Base-by-base conservation (phyloP, 345 rosid species). In the Linum lewisii region DNA sequence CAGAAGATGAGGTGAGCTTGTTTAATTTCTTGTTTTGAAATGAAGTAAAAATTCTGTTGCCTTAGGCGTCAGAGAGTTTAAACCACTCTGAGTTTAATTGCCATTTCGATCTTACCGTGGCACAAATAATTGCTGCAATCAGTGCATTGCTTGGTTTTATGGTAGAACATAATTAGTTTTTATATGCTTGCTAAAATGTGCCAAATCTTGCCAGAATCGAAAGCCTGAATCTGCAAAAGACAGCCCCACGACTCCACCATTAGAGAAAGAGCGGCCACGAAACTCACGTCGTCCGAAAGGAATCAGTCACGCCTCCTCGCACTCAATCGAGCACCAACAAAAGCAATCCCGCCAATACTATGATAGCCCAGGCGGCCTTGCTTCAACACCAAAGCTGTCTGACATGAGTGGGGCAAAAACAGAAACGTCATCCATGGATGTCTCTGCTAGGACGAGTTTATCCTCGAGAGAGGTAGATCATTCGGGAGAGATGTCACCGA, bases 371-470 rank as follows among this genome's bases (percentile, higher is more conserved):
- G 69, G 66, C 55, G 85, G 87, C 58, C 82, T 79, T 50, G 74
- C 74, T 69, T 83, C 98, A 7, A 92, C 98, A 47, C 98, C 97
- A 47, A 88, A 92, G 75, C 82, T 86, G 24, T 92, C 97, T n/a
- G 86, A 86, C 81, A 83, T 88, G 36, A 83, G 95, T 65, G 95
- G 86, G 18, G 77, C 87, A 71, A 92, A 92, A 79, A 92, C 93
- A 69, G 97, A 92, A 73, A 82, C 79, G 63, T 92, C 97, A 21
- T 86, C 97, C 1, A 79, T 88, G 77, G 96, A 87, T 64, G 67
- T 23, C 22, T 68, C 60, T 19, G 54, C 54, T 16, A 56, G 69
- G 42, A 69, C 63, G 71, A 18, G 21, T 32, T 57, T n/a, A 25
- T 57, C 21, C 32, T 14, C 8, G 60, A 18, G 60, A 29, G 9